Conservation (phyloP, 768 basidiomycete genomes). For the Candolleomyces eurysporus region DNA sequence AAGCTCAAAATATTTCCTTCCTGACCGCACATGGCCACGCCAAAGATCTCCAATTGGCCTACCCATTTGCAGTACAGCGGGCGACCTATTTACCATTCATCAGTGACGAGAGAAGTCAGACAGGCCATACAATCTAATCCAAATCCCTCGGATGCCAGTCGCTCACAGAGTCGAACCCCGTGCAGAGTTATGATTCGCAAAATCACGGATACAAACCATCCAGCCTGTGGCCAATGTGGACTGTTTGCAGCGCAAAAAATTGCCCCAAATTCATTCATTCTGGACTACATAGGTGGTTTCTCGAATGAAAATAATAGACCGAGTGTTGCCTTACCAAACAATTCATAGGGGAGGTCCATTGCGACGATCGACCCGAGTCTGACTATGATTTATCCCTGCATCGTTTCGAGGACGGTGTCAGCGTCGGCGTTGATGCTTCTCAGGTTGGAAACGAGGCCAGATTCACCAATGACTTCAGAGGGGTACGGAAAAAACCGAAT, state of each 20-base stretch:
- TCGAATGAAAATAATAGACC: neutral
- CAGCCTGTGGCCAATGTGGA: conserved; percentile 75
- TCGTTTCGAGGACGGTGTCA: conserved; percentile 53
- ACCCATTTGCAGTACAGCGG: neutral
- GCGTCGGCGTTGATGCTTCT: conserved; percentile 77
- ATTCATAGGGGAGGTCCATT: conserved; percentile 71
- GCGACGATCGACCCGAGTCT: conserved; percentile 66
- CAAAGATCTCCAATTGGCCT: conserved; percentile 7
- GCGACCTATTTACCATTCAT: conserved; percentile 3
- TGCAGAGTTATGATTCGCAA: conserved; percentile 52
- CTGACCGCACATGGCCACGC: neutral
- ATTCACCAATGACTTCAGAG: conserved; percentile 90
- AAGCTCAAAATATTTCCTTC: neutral
- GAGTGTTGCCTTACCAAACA: neutral
- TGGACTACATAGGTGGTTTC: conserved; percentile 64
- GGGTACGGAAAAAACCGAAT: conserved; percentile 67
- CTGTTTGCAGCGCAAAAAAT: conserved; percentile 79
- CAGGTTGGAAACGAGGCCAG: conserved; percentile 81
- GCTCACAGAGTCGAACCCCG: neutral
- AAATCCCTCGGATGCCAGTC: neutral
- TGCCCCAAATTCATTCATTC: conserved; percentile 58
- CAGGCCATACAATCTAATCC: neutral
- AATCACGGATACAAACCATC: conserved; percentile 60
- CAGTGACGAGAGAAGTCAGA: conserved; percentile 2
- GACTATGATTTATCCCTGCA: conserved; percentile 88